Conservation (phyloP, 2,329 filamentous ascomycete species). For the Davidsoniella virescens region DNA sequence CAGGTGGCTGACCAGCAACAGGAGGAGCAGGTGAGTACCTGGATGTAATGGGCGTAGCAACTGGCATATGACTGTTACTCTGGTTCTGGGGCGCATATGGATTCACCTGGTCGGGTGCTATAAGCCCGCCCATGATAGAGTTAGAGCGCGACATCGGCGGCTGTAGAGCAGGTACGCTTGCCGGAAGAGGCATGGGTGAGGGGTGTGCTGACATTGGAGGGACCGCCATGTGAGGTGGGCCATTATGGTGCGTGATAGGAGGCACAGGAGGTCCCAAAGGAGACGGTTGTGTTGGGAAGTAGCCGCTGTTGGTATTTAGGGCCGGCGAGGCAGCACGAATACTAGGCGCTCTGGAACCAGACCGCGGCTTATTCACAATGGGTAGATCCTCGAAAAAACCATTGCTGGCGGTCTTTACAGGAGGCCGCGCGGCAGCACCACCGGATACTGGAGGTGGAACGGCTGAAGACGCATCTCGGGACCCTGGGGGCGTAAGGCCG, state of each 20-base stretch:
- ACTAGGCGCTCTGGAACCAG: conserved; percentile 36
- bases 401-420: conserved; percentile 24
- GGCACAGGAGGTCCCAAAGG: conserved; percentile 16
- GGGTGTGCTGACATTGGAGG: conserved; percentile 9
- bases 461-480: conserved; percentile 4
- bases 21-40: conserved; percentile 47
- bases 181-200: conserved; percentile 14
- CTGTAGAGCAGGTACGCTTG: conserved; percentile 13
- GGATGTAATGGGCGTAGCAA: conserved; percentile 21
- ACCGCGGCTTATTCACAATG: conserved; percentile 42
- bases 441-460: conserved; percentile 16
- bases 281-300: conserved; percentile 14
- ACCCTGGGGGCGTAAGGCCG: conserved; percentile 15
- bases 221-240: neutral
- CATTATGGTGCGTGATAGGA: neutral
- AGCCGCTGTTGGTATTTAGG: conserved; percentile 16
- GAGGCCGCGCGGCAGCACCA: conserved; percentile 19
- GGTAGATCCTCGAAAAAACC: conserved; percentile 71
- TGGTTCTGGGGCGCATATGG: conserved; percentile 29
- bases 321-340: conserved; percentile 27
- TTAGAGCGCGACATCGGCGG: conserved; percentile 10
- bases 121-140: conserved; percentile 22
- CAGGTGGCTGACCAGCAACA: conserved; percentile 16
- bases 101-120: conserved; percentile 34
- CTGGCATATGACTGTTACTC: conserved; percentile 16